Base-by-base conservation (phyloP, 2,329 filamentous ascomycete genomes). In the Knufia fluminis region DNA sequence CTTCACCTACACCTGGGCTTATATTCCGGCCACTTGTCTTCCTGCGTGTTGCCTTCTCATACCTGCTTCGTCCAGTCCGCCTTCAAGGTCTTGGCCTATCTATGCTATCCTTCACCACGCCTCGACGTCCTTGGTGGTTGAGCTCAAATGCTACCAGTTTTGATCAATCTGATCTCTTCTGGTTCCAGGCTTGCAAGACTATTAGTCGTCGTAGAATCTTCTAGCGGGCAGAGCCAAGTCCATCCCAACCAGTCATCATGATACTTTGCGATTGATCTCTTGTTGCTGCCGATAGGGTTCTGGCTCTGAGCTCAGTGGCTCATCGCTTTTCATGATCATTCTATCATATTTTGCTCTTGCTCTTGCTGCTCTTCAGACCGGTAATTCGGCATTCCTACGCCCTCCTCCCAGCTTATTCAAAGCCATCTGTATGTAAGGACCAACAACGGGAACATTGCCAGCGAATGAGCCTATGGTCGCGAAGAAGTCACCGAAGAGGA, bases 401-500 rank as follows among this genome's bases (percentile, higher is more conserved):
- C 80, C 80, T 32, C 86, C 69, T 0, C 86, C 83, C 55, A 80
- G 63, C 58, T 81, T 79, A 63, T 94, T 86, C 54, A 94, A 74
- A 2, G 74, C 75, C 57, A 78, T 71, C 51, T 86, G 85, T 62
- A 96, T 84, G 61, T 90, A 94, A 3, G 90, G 87, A 2, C 91
- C 91, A 4, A 97, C 73, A 6, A 96, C 76, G 0, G 92, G 91
- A 9, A 94, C 70, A 53, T 86, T 88, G 50, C 86, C 82, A 33
- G 87, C 86, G 62, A 97, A 95, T 14, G 86, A 80, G 0, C 85
- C 86, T 57, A 97, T 90, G 17, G 91, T 97, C 43, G 89, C 86
- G 52, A 97, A 77, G 70, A 97, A 97, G 68, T 98, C 92, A 31
- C 92, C 92, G 70, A 98, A 98, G 31, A 98, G 72, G 46, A 96